Evolutionary conservation across 176 grass and related monocot species (phyloP).

Genomic region (Rhynchospora breviuscula): DNA sequence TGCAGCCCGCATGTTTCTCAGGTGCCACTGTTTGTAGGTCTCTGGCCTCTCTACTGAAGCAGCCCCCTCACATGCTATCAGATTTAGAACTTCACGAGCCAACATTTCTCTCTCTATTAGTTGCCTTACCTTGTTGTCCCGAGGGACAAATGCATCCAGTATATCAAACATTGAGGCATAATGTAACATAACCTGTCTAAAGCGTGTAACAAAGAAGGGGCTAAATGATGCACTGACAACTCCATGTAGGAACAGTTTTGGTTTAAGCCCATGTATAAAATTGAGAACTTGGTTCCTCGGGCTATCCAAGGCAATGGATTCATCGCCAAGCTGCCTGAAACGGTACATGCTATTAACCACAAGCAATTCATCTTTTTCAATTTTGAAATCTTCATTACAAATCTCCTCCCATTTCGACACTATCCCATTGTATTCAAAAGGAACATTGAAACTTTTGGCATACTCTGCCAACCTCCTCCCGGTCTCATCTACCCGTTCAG

Average conservation of each 20-base stretch:
- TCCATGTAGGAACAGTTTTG: constrained; percentile 33
- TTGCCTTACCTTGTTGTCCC: constrained; percentile 21
- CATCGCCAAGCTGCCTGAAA: constrained; percentile 35
- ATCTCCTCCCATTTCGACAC: constrained; percentile 31
- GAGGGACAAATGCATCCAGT: constrained; percentile 24
- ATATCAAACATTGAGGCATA: constrained; percentile 34
- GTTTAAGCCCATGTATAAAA: constrained; percentile 30
- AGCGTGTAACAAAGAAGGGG: constrained; percentile 31
- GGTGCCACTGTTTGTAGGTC: constrained; percentile 40
- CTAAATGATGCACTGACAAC: constrained; percentile 31
- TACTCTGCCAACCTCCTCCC: constrained; percentile 32
- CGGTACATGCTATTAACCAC: constrained; percentile 34
- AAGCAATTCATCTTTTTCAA: constrained; percentile 34
- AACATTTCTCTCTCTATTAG: constrained; percentile 34
- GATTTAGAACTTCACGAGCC: constrained; percentile 27
- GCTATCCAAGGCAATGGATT: constrained; percentile 32
- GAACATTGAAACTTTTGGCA: constrained; percentile 38
- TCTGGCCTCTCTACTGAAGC: constrained; percentile 34
- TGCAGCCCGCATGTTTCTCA: constrained; percentile 28
- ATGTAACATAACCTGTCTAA: constrained; percentile 32
- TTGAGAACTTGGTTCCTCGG: constrained; percentile 34
- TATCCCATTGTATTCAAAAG: constrained; percentile 38
- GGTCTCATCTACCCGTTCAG: constrained; percentile 33
- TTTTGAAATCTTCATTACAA: constrained; percentile 25
- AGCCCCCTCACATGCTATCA: constrained; percentile 33